Percentiles rank a stretch among this genome's conserved stretches.
Evolutionary conservation across 2,329 filamentous ascomycete species (phyloP).

Genomic region (Exutisphaerella laricina): DNA sequence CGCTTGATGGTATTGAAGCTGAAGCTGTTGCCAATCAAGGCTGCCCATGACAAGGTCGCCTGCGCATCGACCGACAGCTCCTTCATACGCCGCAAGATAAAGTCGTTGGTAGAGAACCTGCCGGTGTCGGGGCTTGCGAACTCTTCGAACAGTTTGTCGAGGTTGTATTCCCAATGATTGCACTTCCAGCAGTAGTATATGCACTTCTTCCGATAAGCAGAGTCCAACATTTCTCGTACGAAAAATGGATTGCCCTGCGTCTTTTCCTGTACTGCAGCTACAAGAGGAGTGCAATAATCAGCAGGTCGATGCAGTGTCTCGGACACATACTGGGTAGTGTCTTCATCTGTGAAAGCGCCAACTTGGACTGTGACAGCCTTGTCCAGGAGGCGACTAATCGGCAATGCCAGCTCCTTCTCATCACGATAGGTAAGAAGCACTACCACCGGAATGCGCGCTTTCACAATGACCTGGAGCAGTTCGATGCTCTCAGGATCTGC

Average conservation of each 20-base stretch:
- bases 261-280: slow-evolving; percentile 82
- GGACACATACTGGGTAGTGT: slow-evolving; percentile 77
- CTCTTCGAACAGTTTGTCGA: slow-evolving; percentile 79
- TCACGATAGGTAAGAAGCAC: slow-evolving; percentile 63
- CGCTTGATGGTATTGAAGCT: slow-evolving; percentile 75
- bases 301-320: slow-evolving; percentile 65
- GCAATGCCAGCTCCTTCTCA: slow-evolving; percentile 36
- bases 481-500: slow-evolving; percentile 84
- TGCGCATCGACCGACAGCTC: slow-evolving; percentile 71
- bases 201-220: slow-evolving; percentile 78
- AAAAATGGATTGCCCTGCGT: slow-evolving; percentile 90
- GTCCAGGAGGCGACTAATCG: slow-evolving; percentile 39
- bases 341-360: slow-evolving; percentile 66
- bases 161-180: slow-evolving; percentile 75
- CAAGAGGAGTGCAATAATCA: slow-evolving; percentile 64
- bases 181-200: slow-evolving; percentile 87
- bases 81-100: slow-evolving; percentile 69
- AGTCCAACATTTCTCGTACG: slow-evolving; percentile 83
- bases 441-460: slow-evolving; percentile 72
- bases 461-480: slow-evolving; percentile 73
- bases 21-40: slow-evolving; percentile 74
- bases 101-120: slow-evolving; percentile 73
- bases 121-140: slow-evolving; percentile 75
- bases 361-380: slow-evolving; percentile 62
- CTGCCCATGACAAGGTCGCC: slow-evolving; percentile 78